phyloP scores from a whole-genome alignment of 2,329 filamentous ascomycete species.

The Mycocentrospora acerina region DNA sequence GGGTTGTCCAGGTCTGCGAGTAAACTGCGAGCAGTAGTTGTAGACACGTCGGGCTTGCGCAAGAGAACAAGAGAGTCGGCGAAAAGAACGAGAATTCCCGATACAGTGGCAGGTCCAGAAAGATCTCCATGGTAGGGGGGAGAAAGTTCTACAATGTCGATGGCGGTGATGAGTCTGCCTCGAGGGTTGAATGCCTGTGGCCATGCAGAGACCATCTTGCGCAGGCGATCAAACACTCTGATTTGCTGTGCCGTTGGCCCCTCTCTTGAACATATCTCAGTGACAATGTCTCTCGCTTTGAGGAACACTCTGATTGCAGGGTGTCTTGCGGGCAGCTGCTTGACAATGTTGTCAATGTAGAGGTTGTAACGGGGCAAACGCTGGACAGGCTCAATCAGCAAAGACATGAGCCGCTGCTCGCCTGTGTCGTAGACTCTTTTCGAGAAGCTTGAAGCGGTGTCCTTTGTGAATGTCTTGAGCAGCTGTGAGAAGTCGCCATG shows the following conservation, averaged over 20 bases:
- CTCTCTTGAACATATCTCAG: slow-evolving; percentile 94
- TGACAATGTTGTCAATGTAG: slow-evolving; percentile 92
- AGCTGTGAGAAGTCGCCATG: slow-evolving; percentile 85
- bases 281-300: slow-evolving; percentile 88
- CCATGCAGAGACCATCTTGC: slow-evolving; percentile 77
- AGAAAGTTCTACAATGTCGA: slow-evolving; percentile 75
- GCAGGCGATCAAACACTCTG: slow-evolving; percentile 71
- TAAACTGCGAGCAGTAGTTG: slow-evolving; percentile 72
- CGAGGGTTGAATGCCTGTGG: slow-evolving; percentile 69
- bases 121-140: slow-evolving; percentile 65
- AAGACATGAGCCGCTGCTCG: slow-evolving; percentile 85
- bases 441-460: slow-evolving; percentile 79
- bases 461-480: slow-evolving; percentile 73
- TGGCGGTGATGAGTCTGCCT: slow-evolving; percentile 77
- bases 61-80: slow-evolving; percentile 78
- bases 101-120: slow-evolving; percentile 46
- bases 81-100: slow-evolving; percentile 80
- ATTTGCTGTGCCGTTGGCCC: slow-evolving; percentile 68
- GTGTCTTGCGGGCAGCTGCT: slow-evolving; percentile 80
- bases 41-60: slow-evolving; percentile 65
- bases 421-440: slow-evolving; percentile 78
- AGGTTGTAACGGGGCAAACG: slow-evolving; percentile 91
- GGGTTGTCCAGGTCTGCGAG: slow-evolving; percentile 84
- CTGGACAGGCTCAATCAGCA: slow-evolving; percentile 95
- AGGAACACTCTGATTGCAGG: slow-evolving; percentile 81